Percentiles rank a stretch among this genome's conserved stretches.
These are phyloP conservation scores for Eucalyptus erythrocorys DNA, from an alignment of 345 rosid genomes.

Conservation along the genomic window DNA sequence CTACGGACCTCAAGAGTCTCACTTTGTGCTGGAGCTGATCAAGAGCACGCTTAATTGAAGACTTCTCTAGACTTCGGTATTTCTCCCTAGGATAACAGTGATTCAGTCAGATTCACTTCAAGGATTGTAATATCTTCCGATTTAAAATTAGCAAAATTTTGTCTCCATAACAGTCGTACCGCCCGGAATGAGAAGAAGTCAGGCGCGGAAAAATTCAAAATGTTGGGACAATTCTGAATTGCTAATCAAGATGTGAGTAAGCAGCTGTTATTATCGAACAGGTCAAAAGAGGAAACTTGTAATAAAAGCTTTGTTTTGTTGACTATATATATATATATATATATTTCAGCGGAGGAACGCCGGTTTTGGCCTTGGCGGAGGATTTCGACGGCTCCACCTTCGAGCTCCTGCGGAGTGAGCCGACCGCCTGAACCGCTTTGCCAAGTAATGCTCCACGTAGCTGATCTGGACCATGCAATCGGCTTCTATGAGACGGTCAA, in stretches of 20 bases:
- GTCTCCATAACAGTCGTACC: background rate
- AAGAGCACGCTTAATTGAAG: background rate
- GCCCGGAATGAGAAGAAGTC: background rate
- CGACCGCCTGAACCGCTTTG: conserved; percentile 2
- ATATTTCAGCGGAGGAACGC: conserved; percentile 8
- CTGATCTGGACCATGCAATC: conserved; percentile 1
- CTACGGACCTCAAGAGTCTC: background rate
- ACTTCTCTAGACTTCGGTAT: background rate
- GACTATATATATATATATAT: background rate
- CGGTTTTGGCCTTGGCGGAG: background rate
- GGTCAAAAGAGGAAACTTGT: background rate
- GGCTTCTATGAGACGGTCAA: background rate
- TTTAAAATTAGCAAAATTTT: background rate
- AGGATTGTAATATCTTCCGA: background rate
- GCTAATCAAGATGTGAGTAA: background rate
- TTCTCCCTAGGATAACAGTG: background rate
- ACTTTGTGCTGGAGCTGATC: background rate
- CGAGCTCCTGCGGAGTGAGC: conserved; percentile 19
- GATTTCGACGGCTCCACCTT: conserved; percentile 17
- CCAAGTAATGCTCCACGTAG: background rate
- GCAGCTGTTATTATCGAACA: background rate
- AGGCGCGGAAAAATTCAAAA: background rate
- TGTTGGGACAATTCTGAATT: background rate
- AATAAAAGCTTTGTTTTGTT: background rate
- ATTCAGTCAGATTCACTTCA: background rate